phyloP scores from a whole-genome alignment of 2,329 filamentous ascomycete species.

The Botryotinia convoluta region DNA sequence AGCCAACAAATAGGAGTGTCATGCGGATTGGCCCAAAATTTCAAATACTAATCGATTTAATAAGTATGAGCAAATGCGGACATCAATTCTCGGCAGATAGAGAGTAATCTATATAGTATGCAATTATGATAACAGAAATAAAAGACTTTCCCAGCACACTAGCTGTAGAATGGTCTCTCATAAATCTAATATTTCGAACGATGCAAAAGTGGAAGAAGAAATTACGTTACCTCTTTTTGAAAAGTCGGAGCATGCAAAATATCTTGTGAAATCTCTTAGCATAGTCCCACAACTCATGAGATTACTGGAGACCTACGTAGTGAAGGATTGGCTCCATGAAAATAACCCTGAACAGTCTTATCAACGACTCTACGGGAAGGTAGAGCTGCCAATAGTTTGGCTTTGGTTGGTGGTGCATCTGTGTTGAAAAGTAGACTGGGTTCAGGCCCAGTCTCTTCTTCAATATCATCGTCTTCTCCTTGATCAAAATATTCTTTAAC shows the following conservation, averaged over 20 bases:
- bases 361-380: slow-evolving; percentile 49
- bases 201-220: background rate
- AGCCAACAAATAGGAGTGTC: slow-evolving; percentile 47
- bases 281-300: background rate
- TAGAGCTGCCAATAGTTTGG: slow-evolving; percentile 49
- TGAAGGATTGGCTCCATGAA: slow-evolving; percentile 52
- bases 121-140: slow-evolving; percentile 10
- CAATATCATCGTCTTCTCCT: slow-evolving; percentile 40
- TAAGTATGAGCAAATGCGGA: background rate
- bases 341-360: slow-evolving; percentile 52
- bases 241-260: slow-evolving; percentile 54
- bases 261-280: slow-evolving; percentile 40
- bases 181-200: background rate
- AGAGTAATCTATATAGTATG: background rate
- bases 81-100: background rate
- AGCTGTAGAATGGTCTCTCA: background rate
- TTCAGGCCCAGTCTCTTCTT: slow-evolving; percentile 39
- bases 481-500: slow-evolving; percentile 55
- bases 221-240: slow-evolving; percentile 41
- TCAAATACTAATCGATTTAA: slow-evolving; percentile 43
- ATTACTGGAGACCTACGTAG: slow-evolving; percentile 43
- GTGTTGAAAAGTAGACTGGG: slow-evolving; percentile 42
- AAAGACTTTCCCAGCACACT: background rate
- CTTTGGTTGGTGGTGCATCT: slow-evolving; percentile 41
- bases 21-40: slow-evolving; percentile 48